phyloP scores from a whole-genome alignment of 306 rosid genomes.

The Fagus crenata region DNA sequence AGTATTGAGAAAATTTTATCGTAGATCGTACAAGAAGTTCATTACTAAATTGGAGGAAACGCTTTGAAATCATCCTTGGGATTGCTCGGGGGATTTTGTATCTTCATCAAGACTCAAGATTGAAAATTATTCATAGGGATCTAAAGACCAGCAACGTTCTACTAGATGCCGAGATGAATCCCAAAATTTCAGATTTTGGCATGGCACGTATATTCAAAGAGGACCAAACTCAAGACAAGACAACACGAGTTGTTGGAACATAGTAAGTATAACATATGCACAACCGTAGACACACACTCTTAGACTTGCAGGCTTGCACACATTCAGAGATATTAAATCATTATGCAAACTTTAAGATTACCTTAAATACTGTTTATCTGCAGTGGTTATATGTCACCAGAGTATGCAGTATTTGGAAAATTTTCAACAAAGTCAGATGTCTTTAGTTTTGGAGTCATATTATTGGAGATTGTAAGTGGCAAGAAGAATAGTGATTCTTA shows the following conservation, averaged over 20 bases:
- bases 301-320: no score
- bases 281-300: no score
- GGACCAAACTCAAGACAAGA: background rate
- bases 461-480: slow-evolving; percentile 5
- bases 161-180: background rate
- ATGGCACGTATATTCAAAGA: background rate
- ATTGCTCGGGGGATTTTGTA: slow-evolving; percentile 10
- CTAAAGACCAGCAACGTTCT: background rate
- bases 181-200: background rate
- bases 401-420: background rate
- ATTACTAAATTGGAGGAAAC: background rate
- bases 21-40: background rate
- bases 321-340: background rate
- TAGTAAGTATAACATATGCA: background rate
- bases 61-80: slow-evolving; percentile 4
- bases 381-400: slow-evolving; percentile 4
- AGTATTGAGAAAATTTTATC: background rate
- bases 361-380: background rate
- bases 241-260: background rate
- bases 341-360: background rate
- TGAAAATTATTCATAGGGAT: background rate
- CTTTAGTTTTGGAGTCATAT: background rate
- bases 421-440: background rate
- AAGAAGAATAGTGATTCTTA: slow-evolving; percentile 4
- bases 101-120: slow-evolving; percentile 1